These are phyloP conservation scores for Rhizopus stolonifer DNA, from an alignment of 371 early-diverging fungal genomes.

Conservation along the genomic window DNA sequence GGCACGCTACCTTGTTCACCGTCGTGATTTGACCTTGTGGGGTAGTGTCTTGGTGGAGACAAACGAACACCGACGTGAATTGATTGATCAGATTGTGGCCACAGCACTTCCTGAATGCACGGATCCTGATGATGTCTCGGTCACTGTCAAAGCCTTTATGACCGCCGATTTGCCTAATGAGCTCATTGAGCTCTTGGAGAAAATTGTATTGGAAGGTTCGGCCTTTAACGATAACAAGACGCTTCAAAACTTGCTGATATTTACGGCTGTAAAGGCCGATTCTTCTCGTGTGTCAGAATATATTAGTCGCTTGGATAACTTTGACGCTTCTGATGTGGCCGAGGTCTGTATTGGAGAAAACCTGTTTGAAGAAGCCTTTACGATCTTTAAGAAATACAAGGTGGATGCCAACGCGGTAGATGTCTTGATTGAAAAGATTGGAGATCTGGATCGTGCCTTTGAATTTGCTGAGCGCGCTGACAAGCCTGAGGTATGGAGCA, in stretches of 20 bases:
- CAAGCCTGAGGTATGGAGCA: constrained; percentile 90
- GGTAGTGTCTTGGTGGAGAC: constrained; percentile 72
- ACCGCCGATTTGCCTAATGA: constrained; percentile 92
- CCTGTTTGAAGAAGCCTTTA: constrained; percentile 94
- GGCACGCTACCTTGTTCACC: constrained; percentile 91
- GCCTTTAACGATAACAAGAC: constrained; percentile 95
- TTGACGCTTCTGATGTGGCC: constrained; percentile 96
- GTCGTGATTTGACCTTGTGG: constrained; percentile 89
- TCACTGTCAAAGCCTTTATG: constrained; percentile 98
- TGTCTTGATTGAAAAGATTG: constrained; percentile 90
- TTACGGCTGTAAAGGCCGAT: constrained; percentile 96
- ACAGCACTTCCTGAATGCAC: constrained; percentile 92
- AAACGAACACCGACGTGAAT: constrained; percentile 80
- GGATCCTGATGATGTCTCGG: constrained; percentile 96
- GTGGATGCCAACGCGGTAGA: constrained; percentile 84
- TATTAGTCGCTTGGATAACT: constrained; percentile 90
- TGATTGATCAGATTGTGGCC: constrained; percentile 91
- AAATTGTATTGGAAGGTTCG: constrained; percentile 88
- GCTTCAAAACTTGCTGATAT: constrained; percentile 93
- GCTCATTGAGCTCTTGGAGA: constrained; percentile 94
- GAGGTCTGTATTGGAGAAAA: constrained; percentile 87
- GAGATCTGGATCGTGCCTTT: constrained; percentile 90
- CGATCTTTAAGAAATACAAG: constrained; percentile 90
- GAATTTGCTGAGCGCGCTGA: constrained; percentile 94
- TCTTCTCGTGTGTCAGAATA: constrained; percentile 91